Percentiles rank a stretch among this genome's conserved stretches.
phyloP scores from a whole-genome alignment of 106 monocot species.

The Dendrobium officinale region DNA sequence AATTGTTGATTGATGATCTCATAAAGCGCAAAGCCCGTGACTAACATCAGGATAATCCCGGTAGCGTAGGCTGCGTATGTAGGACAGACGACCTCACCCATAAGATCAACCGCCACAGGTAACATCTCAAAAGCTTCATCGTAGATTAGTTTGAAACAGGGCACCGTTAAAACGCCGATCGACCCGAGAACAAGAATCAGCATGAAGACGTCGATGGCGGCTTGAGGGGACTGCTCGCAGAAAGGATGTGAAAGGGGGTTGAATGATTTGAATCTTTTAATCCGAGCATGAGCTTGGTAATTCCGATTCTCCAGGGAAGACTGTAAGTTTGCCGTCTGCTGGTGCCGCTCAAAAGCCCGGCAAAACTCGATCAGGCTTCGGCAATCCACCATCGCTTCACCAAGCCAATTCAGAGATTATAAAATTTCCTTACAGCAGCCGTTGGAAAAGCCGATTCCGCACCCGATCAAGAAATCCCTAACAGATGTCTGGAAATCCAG shows the following conservation, averaged over 20 bases:
- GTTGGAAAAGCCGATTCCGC: background rate
- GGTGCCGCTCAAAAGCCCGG: constrained; percentile 25
- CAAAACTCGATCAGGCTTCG: constrained; percentile 35
- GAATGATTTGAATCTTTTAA: background rate
- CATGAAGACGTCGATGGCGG: constrained; percentile 17
- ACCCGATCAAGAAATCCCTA: background rate
- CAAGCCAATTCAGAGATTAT: background rate
- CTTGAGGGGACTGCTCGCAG: constrained; percentile 22
- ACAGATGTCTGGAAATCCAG: background rate
- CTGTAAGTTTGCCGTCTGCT: constrained; percentile 2
- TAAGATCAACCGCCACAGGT: constrained; percentile 32
- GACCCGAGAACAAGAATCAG: constrained; percentile 60
- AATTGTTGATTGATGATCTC: constrained; percentile 45
- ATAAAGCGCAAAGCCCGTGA: constrained; percentile 28
- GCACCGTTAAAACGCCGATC: constrained; percentile 49
- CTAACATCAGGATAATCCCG: constrained; percentile 25
- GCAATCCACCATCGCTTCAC: constrained; percentile 23
- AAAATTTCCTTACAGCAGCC: background rate
- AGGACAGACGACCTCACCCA: constrained; percentile 33
- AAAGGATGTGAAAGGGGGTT: constrained; percentile 29
- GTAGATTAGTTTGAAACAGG: constrained; percentile 52
- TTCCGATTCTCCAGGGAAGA: background rate
- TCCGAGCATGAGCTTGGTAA: background rate
- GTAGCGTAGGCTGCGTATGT: constrained; percentile 43
- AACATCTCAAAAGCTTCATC: constrained; percentile 25